Percentiles rank a stretch among this genome's conserved stretches.
Conservation (phyloP, 345 rosid genomes). For the Limnanthes douglasii region DNA sequence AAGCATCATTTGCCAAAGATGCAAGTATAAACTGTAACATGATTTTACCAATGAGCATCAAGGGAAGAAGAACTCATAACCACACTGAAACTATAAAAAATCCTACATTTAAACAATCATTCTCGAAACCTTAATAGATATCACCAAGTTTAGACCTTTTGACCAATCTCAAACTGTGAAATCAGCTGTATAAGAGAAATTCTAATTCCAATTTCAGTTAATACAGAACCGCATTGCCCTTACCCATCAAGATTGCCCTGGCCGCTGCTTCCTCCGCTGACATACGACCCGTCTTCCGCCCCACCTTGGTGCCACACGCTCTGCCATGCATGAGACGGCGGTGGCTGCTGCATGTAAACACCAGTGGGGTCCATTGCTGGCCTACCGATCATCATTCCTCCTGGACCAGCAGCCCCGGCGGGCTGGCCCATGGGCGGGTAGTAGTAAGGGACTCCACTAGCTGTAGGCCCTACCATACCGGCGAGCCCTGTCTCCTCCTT, state of each 20-base stretch:
- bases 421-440: slow-evolving; percentile 89
- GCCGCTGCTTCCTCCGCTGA: slow-evolving; percentile 47
- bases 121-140: too few relatives aligned
- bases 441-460: slow-evolving; percentile 73
- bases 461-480: slow-evolving; percentile 42
- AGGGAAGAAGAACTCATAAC: too few relatives aligned
- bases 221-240: too few relatives aligned
- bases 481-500: slow-evolving; percentile 63
- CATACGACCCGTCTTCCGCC: slow-evolving; percentile 46
- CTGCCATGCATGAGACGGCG: slow-evolving; percentile 97
- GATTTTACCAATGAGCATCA: too few relatives aligned
- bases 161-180: too few relatives aligned
- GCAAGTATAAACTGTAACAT: too few relatives aligned
- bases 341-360: slow-evolving; percentile 67
- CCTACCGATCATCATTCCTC: slow-evolving; percentile 87
- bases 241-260: slow-evolving; percentile 59
- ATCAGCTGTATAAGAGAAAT: too few relatives aligned
- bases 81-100: too few relatives aligned
- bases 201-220: too few relatives aligned
- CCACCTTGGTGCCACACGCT: slow-evolving; percentile 74
- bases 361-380: slow-evolving; percentile 74
- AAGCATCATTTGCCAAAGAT: too few relatives aligned
- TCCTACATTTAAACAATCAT: too few relatives aligned
- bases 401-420: slow-evolving; percentile 27
- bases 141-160: too few relatives aligned